Evolutionary conservation across 495 filamentous ascomycete genomes (phyloP).

Genomic region (Penicillium argentinense): DNA sequence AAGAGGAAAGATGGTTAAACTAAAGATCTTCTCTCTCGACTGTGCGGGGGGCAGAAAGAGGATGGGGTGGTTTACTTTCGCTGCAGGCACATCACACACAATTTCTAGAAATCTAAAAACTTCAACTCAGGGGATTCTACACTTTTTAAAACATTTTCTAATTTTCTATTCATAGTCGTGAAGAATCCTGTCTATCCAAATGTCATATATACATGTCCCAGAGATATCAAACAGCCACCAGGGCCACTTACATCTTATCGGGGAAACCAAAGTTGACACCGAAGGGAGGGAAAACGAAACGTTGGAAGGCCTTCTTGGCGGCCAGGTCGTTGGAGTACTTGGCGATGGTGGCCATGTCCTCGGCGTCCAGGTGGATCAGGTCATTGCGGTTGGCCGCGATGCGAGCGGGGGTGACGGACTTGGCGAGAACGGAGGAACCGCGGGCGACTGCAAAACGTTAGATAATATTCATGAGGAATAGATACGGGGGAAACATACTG

Average conservation of each 20-base stretch:
- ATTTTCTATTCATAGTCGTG: no score
- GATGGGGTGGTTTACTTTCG: no score
- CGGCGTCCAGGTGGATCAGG: slow-evolving; percentile 63
- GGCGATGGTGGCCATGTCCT: slow-evolving; percentile 64
- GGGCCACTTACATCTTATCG: slow-evolving; percentile 53
- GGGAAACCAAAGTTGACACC: slow-evolving; percentile 77
- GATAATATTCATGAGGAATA: not conserved
- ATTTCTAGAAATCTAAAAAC: no score
- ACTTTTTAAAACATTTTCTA: no score
- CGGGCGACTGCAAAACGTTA: slow-evolving; percentile 55
- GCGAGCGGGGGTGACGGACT: slow-evolving; percentile 72
- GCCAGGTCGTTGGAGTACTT: slow-evolving; percentile 59
- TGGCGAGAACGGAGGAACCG: slow-evolving; percentile 72
- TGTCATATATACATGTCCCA: not conserved
- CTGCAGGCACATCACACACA: no score
- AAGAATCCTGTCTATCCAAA: not conserved
- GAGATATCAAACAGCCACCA: not conserved
- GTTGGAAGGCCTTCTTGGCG: slow-evolving; percentile 59
- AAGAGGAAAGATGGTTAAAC: no score
- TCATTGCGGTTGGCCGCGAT: slow-evolving; percentile 70
- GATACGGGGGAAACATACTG: slow-evolving; percentile 46
- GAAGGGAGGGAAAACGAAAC: slow-evolving; percentile 79
- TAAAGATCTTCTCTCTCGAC: no score
- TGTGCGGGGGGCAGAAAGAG: no score
- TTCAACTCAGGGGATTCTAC: no score